A percentile compares a stretch with the other conserved stretches of the same genome.
Evolutionary conservation across 495 filamentous ascomycete species (phyloP).

Genomic region (Neurospora sp.): DNA sequence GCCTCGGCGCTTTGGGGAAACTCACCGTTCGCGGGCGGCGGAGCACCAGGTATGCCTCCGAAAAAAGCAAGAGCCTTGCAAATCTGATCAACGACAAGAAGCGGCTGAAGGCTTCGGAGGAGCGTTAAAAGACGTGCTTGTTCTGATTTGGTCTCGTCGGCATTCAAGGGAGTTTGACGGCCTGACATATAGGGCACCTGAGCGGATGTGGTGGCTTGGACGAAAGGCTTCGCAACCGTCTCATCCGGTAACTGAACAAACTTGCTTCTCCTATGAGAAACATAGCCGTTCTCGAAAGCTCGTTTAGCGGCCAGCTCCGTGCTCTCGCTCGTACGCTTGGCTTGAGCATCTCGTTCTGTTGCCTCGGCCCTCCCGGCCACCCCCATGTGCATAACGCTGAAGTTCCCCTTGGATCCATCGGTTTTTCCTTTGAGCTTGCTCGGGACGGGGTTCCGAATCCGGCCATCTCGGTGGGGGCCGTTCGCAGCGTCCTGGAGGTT

Average conservation of each 20-base stretch:
- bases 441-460: constrained; percentile 47
- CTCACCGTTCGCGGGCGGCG: constrained; percentile 38
- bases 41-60: constrained; percentile 46
- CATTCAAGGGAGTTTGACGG: constrained; percentile 24
- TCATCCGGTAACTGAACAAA: constrained; percentile 25
- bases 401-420: constrained; percentile 48
- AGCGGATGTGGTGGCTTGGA: constrained; percentile 3
- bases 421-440: constrained; percentile 49
- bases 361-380: constrained; percentile 32
- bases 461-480: constrained; percentile 33
- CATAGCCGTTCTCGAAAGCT: constrained; percentile 41
- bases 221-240: constrained; percentile 13
- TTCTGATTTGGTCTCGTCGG: constrained; percentile 43
- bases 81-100: constrained; percentile 45
- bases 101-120: constrained; percentile 40
- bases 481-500: constrained; percentile 14
- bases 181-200: background rate
- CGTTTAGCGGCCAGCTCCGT: constrained; percentile 42
- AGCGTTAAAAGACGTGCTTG: constrained; percentile 46
- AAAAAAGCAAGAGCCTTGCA: constrained; percentile 50
- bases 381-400: constrained; percentile 49
- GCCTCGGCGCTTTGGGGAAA: constrained; percentile 45
- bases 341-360: constrained; percentile 39
- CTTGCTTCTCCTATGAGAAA: constrained; percentile 37
- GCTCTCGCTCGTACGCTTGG: constrained; percentile 47